Evolutionary conservation across 805 yeast genomes (phyloP).

Genomic region (Maudiozyma barnettii): DNA sequence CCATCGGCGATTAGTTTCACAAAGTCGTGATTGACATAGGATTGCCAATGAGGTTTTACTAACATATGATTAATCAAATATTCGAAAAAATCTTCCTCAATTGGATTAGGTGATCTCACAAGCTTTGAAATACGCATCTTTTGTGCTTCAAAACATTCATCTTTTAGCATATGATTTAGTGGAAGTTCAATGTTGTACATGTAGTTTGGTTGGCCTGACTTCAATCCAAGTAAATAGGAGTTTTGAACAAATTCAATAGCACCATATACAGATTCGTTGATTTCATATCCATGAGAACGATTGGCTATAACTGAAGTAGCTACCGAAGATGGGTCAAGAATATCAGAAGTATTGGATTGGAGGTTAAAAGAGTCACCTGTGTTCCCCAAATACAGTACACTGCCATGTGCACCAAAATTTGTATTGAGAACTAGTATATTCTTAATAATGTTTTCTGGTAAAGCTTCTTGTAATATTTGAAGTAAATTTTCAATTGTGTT

Average conservation of each 20-base stretch:
- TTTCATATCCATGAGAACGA: slow-evolving; percentile 42
- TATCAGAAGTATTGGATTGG: slow-evolving; percentile 14
- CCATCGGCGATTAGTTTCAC: slow-evolving; percentile 45
- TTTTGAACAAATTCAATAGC: slow-evolving; percentile 54
- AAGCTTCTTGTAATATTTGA: too few relatives aligned
- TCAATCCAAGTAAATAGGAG: slow-evolving; percentile 13
- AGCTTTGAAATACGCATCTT: slow-evolving; percentile 5
- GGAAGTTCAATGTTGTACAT: slow-evolving; percentile 31
- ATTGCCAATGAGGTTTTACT: slow-evolving; percentile 45
- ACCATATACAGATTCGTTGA: slow-evolving; percentile 40
- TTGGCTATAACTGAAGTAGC: slow-evolving; percentile 75
- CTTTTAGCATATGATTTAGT: slow-evolving; percentile 26
- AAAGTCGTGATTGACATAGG: slow-evolving; percentile 54
- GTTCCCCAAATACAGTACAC: background rate
- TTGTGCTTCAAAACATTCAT: slow-evolving; percentile 22
- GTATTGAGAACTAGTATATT: too few relatives aligned
- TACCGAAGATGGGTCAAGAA: slow-evolving; percentile 47
- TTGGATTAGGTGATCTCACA: slow-evolving; percentile 1
- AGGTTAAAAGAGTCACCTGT: background rate
- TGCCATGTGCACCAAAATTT: too few relatives aligned
- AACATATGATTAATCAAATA: slow-evolving; percentile 48
- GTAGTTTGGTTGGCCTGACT: slow-evolving; percentile 73
- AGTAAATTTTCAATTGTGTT: too few relatives aligned
- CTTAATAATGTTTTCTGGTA: too few relatives aligned
- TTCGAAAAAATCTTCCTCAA: slow-evolving; percentile 31